Conservation (phyloP, 2,329 filamentous ascomycete species). For the Pseudogymnoascus verrucosus region DNA sequence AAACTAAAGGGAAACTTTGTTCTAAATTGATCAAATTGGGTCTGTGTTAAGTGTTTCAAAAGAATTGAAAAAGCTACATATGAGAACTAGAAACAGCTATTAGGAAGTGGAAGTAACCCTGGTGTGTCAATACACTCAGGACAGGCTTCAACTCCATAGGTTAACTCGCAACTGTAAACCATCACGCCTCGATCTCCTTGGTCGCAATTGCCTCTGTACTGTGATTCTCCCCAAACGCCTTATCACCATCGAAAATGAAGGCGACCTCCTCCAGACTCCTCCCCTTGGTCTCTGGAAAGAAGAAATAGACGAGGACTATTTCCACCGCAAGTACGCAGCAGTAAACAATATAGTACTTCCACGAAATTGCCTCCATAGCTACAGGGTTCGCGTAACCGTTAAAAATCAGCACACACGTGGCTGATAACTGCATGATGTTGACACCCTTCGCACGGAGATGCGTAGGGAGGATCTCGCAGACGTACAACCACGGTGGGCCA, state of each 20-base stretch:
- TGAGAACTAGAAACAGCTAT: neutral
- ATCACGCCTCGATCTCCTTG: neutral
- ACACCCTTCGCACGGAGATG: neutral
- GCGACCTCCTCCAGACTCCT: constrained; percentile 16
- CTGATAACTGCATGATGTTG: constrained; percentile 16
- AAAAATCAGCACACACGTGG: constrained; percentile 27
- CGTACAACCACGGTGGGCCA: neutral
- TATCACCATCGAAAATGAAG: constrained; percentile 16
- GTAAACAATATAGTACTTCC: constrained; percentile 26
- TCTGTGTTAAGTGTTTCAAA: neutral
- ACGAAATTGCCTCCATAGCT: constrained; percentile 27
- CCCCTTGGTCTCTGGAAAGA: constrained; percentile 16
- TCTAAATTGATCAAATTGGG: no score
- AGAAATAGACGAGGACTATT: constrained; percentile 12
- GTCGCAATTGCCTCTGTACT: neutral
- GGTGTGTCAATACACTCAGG: neutral
- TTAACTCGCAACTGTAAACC: no score
- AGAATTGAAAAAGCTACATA: neutral
- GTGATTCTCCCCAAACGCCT: constrained; percentile 7
- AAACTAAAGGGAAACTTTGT: no score
- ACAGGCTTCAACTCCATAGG: neutral
- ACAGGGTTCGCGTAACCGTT: constrained; percentile 36
- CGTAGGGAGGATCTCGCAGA: neutral
- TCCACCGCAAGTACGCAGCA: constrained; percentile 13
- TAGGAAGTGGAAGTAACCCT: neutral